These are phyloP conservation scores for Prosopis cineraria DNA, from an alignment of 306 rosid species.

Conservation along the genomic window DNA sequence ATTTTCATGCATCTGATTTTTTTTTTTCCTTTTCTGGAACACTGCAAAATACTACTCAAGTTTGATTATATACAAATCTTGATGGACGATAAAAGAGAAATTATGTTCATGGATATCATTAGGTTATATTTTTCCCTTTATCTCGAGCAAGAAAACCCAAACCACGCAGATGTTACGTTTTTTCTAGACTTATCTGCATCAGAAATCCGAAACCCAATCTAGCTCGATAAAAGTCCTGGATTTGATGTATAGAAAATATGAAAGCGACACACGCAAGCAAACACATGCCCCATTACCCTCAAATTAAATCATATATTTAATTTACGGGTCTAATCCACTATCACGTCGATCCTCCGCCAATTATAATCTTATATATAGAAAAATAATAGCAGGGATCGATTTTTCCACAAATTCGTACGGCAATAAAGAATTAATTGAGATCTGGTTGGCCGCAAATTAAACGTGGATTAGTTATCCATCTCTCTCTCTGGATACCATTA, in stretches of 20 bases:
- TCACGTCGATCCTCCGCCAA: constrained; percentile 2
- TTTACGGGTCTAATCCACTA: neutral
- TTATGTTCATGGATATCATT: neutral
- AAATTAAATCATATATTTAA: neutral
- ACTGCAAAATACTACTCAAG: neutral
- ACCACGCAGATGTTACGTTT: neutral
- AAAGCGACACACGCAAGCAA: neutral
- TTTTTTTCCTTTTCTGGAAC: neutral
- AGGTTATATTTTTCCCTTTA: neutral
- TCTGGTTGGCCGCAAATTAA: neutral
- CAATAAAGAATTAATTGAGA: neutral
- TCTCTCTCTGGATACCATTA: constrained; percentile 6
- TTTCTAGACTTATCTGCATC: neutral
- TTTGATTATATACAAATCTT: neutral
- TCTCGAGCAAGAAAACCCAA: neutral
- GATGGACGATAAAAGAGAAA: neutral
- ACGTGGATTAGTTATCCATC: constrained; percentile 22
- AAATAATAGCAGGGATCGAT: neutral
- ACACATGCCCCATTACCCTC: neutral
- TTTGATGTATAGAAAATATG: neutral
- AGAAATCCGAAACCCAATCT: too few species aligned
- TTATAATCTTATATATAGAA: neutral
- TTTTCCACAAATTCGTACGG: neutral
- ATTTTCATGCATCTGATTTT: neutral
- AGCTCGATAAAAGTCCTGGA: too few species aligned